A percentile compares a stretch with the other conserved stretches of the same genome.
These are phyloP conservation scores for Juglanconis sp. DNA, from an alignment of 2,329 filamentous ascomycete species.

Conservation along the genomic window DNA sequence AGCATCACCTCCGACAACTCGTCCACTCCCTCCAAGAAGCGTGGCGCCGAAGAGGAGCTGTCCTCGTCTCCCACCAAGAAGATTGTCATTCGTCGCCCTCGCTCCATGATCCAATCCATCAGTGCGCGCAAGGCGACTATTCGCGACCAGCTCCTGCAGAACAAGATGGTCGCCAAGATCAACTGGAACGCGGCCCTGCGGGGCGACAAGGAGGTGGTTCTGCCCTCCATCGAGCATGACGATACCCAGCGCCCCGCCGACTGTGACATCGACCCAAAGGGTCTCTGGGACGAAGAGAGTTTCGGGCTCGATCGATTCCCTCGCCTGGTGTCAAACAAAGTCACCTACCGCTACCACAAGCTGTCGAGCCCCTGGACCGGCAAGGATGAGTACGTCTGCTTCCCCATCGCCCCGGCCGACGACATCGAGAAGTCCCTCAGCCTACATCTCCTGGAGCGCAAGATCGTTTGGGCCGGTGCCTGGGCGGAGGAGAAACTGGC, in stretches of 20 bases:
- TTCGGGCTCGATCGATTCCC: conserved; percentile 1
- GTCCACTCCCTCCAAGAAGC: neutral
- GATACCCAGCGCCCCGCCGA: neutral
- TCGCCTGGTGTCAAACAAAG: conserved; percentile 5
- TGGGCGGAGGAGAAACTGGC: conserved; percentile 9
- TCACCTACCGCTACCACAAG: neutral
- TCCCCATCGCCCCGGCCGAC: conserved; percentile 6
- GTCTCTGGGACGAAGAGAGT: neutral
- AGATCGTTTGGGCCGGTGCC: conserved; percentile 2
- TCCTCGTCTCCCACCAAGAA: neutral
- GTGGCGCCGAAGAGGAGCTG: neutral
- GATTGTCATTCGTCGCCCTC: neutral
- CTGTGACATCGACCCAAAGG: neutral
- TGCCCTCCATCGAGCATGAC: neutral
- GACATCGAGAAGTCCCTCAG: conserved; percentile 14
- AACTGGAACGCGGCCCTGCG: neutral
- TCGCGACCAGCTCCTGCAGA: neutral
- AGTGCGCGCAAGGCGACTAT: neutral
- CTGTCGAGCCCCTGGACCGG: neutral
- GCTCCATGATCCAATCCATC: neutral
- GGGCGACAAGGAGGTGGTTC: neutral
- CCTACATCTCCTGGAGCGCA: neutral
- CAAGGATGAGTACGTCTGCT: conserved; percentile 1
- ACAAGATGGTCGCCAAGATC: neutral
- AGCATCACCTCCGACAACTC: neutral